phyloP scores from a whole-genome alignment of 2,329 filamentous ascomycete species.

The Penicillium olsonii region DNA sequence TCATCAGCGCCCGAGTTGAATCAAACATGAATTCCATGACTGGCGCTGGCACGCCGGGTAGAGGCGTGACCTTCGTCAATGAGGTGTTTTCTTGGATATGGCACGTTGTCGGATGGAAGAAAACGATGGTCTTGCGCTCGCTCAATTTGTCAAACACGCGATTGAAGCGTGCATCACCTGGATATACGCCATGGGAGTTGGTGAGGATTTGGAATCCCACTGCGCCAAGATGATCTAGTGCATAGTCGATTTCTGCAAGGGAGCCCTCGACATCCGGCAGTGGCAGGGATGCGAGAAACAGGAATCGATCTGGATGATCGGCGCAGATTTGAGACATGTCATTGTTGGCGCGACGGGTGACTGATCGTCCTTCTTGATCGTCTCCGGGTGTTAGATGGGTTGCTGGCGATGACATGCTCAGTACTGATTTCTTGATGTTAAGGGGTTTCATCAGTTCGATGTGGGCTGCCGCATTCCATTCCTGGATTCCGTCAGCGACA shows the following conservation, averaged over 20 bases:
- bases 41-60: constrained; percentile 21
- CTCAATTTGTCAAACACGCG: constrained; percentile 54
- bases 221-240: constrained; percentile 45
- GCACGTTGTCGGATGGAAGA: constrained; percentile 56
- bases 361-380: constrained; percentile 33
- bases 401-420: constrained; percentile 58
- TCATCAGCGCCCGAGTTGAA: constrained; percentile 26
- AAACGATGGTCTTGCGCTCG: constrained; percentile 49
- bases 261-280: constrained; percentile 52
- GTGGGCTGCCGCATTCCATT: constrained; percentile 51
- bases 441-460: constrained; percentile 53
- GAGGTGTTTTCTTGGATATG: constrained; percentile 4
- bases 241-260: constrained; percentile 51
- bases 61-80: constrained; percentile 14
- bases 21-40: constrained; percentile 34
- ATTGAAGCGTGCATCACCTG: constrained; percentile 51
- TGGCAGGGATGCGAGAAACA: constrained; percentile 57
- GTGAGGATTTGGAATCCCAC: constrained; percentile 56
- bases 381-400: constrained; percentile 49
- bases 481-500: constrained; percentile 17
- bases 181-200: constrained; percentile 56
- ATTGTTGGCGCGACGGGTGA: constrained; percentile 43
- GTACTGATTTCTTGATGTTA: constrained; percentile 54
- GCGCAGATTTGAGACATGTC: constrained; percentile 28
- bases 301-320: constrained; percentile 42